Evolutionary conservation across 1,284 basidiomycete species (phyloP).

Genomic region (Cryptococcus sp.): DNA sequence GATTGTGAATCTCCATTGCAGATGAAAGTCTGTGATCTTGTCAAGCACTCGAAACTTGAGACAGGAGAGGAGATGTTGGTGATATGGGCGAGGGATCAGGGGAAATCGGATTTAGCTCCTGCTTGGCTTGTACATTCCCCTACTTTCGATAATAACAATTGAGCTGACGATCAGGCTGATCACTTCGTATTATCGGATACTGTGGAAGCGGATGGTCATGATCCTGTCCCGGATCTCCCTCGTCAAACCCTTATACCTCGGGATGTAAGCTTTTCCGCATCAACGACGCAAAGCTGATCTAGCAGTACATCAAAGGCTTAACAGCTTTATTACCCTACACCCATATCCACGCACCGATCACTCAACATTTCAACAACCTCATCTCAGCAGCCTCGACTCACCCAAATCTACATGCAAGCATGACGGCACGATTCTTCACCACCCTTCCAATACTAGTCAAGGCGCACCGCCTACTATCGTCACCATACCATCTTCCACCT

Average conservation of each 20-base stretch:
- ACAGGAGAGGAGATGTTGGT: constrained; percentile 9
- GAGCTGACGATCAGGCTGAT: constrained; percentile 14
- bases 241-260: neutral
- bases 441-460: constrained; percentile 24
- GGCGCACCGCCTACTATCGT: constrained; percentile 31
- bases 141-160: neutral
- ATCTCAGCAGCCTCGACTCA: constrained; percentile 34
- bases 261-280: neutral
- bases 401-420: constrained; percentile 24
- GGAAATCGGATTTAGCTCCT: constrained; percentile 12
- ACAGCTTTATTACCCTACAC: constrained; percentile 30
- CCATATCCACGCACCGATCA: constrained; percentile 39
- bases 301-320: constrained; percentile 26
- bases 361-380: constrained; percentile 38
- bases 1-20: constrained; percentile 20
- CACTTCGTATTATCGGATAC: constrained; percentile 6
- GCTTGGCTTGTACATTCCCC: constrained; percentile 32
- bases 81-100: constrained; percentile 36
- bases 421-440: constrained; percentile 23
- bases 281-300: neutral
- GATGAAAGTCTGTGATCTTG: constrained; percentile 26
- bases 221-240: neutral
- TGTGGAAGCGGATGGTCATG: neutral
- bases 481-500: constrained; percentile 21
- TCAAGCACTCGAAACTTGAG: constrained; percentile 2